A percentile compares a stretch with the other conserved stretches of the same genome.
phyloP scores from a whole-genome alignment of 352 stramenopile species.

The Phytophthora ramorum region DNA sequence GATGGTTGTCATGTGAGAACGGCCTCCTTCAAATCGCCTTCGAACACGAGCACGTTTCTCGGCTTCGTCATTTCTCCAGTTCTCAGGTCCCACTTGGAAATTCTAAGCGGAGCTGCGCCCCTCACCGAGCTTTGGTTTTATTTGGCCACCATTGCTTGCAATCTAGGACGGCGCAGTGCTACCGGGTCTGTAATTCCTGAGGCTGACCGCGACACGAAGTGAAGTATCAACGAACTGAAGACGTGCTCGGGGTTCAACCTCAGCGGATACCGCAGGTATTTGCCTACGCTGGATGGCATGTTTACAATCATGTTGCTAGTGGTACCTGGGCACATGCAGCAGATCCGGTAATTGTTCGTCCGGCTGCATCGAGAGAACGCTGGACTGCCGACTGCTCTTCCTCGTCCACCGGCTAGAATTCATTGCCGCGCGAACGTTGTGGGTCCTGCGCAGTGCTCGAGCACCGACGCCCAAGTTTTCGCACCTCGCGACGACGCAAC shows the following conservation, averaged over 20 bases:
- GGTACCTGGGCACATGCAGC: slow-evolving; percentile 12
- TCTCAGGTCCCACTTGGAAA: no score
- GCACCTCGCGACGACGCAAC: slow-evolving; percentile 19
- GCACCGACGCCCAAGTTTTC: slow-evolving; percentile 8
- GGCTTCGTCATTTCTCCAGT: slow-evolving; percentile 8
- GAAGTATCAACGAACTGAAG: no score
- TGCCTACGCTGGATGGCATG: neutral
- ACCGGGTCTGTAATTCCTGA: no score
- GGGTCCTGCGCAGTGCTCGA: neutral
- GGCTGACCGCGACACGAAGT: no score
- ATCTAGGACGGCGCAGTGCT: no score
- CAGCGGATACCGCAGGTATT: slow-evolving; percentile 1
- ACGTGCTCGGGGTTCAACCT: neutral
- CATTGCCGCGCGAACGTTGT: neutral
- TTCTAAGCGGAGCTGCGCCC: no score
- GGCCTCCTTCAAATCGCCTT: slow-evolving; percentile 19
- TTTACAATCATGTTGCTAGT: slow-evolving; percentile 11
- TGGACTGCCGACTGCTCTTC: slow-evolving; percentile 5
- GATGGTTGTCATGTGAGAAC: no score
- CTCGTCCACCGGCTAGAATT: slow-evolving; percentile 3
- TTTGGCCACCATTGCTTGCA: no score
- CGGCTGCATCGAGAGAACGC: slow-evolving; percentile 11
- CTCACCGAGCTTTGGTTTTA: no score
- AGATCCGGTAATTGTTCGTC: neutral
- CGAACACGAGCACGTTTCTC: slow-evolving; percentile 11